Conservation (phyloP, 495 filamentous ascomycete species). For the Xylaria scruposa region DNA sequence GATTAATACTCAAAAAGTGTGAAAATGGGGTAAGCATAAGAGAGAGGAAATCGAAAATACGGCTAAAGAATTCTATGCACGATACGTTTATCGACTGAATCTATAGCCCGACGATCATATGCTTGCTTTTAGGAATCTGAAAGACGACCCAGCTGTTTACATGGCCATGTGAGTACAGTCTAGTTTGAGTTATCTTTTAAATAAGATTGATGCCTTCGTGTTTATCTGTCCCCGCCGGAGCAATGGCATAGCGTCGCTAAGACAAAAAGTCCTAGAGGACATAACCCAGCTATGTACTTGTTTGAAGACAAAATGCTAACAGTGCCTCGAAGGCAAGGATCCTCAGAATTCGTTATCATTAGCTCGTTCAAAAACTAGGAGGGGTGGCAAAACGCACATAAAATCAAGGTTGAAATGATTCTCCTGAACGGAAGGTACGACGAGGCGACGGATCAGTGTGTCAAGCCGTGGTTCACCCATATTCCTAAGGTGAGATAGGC, state of each 20-base stretch:
- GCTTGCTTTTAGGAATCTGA: constrained; percentile 43
- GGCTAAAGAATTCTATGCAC: constrained; percentile 46
- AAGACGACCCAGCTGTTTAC: constrained; percentile 54
- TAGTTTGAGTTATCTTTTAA: background rate
- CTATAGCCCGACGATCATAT: constrained; percentile 47
- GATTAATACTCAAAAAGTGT: constrained; percentile 20
- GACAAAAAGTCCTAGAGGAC: background rate
- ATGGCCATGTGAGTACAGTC: constrained; percentile 48
- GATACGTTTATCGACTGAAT: constrained; percentile 51
- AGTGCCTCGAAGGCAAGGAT: constrained; percentile 46
- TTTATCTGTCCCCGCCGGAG: too few relatives aligned
- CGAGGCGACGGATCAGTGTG: constrained; percentile 49
- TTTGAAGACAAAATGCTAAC: constrained; percentile 20
- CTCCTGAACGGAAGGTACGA: constrained; percentile 61
- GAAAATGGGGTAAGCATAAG: constrained; percentile 25
- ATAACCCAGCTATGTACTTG: background rate
- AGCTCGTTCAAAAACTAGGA: constrained; percentile 56
- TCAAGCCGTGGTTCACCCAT: constrained; percentile 51
- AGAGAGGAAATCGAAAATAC: constrained; percentile 52
- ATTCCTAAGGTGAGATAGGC: constrained; percentile 57
- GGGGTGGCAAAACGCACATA: constrained; percentile 41
- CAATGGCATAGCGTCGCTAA: background rate
- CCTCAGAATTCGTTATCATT: constrained; percentile 52
- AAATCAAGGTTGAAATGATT: constrained; percentile 53
- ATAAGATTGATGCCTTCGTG: background rate